A percentile compares a stretch with the other conserved stretches of the same genome.
phyloP scores from a whole-genome alignment of 140 eudicot species.

The Erigeron philadelphicus region DNA sequence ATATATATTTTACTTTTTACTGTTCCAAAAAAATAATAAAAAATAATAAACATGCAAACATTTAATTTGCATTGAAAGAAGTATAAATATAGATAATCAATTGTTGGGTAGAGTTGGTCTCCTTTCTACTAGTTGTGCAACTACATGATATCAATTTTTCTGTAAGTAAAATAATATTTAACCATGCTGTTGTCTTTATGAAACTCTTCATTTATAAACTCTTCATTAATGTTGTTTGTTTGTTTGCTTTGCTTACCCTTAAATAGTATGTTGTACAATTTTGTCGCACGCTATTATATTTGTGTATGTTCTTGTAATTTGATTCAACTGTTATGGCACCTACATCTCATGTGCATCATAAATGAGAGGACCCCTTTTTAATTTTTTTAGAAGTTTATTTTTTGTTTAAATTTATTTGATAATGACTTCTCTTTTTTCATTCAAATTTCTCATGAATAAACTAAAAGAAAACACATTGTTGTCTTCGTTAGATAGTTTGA shows the following conservation, averaged over 20 bases:
- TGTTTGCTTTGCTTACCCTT: constrained; percentile 12
- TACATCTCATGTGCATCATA: constrained; percentile 27
- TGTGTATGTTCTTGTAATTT: constrained; percentile 11
- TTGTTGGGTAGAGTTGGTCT: not conserved
- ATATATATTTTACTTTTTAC: too few species aligned
- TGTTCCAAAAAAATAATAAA: too few species aligned
- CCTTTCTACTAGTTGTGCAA: not conserved
- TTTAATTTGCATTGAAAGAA: too few species aligned
- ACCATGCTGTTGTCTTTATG: not conserved
- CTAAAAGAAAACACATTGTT: not conserved
- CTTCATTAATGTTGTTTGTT: not conserved
- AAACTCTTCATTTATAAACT: not conserved
- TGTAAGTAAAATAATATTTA: not conserved
- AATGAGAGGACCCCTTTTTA: constrained; percentile 14
- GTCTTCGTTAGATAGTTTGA: too few species aligned
- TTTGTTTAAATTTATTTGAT: not conserved
- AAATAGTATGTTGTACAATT: constrained; percentile 20
- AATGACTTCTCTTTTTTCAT: not conserved
- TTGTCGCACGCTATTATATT: constrained; percentile 14
- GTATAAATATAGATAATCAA: not conserved
- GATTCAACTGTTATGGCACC: constrained; percentile 24
- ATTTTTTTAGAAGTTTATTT: not conserved
- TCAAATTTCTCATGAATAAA: not conserved
- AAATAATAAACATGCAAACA: too few species aligned
- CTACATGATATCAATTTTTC: not conserved